phyloP scores from a whole-genome alignment of 345 rosid genomes.

The Raphanus raphanistrum region DNA sequence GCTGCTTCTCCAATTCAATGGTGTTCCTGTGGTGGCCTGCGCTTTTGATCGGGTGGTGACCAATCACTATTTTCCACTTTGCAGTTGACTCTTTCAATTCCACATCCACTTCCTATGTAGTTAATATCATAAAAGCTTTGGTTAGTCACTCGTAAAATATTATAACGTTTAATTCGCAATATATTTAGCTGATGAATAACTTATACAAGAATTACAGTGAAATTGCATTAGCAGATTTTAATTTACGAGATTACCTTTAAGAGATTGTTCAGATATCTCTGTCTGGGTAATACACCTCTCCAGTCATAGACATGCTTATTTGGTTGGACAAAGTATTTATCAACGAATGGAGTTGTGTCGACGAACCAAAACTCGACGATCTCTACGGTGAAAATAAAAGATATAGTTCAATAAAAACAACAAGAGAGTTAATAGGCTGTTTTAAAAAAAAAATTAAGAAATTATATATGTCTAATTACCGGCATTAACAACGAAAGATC shows the following conservation, averaged over 20 bases:
- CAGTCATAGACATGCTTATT: conserved; percentile 54
- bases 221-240: no score
- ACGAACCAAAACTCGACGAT: conserved; percentile 57
- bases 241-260: conserved; percentile 36
- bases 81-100: conserved; percentile 49
- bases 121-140: neutral
- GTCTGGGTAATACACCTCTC: conserved; percentile 53
- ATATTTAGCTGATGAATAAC: neutral
- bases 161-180: neutral
- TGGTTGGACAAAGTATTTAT: conserved; percentile 51
- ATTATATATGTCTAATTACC: conserved; percentile 29
- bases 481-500: conserved; percentile 47
- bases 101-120: conserved; percentile 22
- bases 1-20: conserved; percentile 43
- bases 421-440: neutral
- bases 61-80: conserved; percentile 69
- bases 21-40: conserved; percentile 69
- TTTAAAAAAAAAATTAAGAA: neutral
- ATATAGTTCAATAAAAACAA: neutral
- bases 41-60: conserved; percentile 73
- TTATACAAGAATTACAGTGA: neutral
- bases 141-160: neutral
- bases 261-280: conserved; percentile 47
- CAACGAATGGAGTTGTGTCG: conserved; percentile 63
- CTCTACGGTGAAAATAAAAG: conserved; percentile 23